A percentile compares a stretch with the other conserved stretches of the same genome.
Conservation (phyloP, 345 rosid genomes). For the Ceriops zippeliana region DNA sequence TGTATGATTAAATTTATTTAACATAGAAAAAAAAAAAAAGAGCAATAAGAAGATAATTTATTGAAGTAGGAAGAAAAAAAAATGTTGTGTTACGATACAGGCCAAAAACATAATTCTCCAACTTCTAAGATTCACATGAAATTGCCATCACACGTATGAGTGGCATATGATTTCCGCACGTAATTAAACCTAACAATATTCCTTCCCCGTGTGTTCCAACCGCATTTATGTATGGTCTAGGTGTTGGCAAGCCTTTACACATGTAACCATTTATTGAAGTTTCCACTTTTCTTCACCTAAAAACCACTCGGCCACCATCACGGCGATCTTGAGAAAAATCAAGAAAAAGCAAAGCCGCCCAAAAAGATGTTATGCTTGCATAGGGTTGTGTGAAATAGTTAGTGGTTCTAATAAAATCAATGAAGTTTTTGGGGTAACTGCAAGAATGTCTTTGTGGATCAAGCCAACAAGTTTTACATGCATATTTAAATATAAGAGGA, state of each 20-base stretch:
- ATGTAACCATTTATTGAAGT: conserved; percentile 19
- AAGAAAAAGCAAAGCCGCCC: conserved; percentile 19
- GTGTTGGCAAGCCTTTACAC: not conserved
- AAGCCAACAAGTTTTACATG: too few relatives aligned
- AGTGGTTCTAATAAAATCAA: not conserved
- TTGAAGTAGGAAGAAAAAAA: too few relatives aligned
- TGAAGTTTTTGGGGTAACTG: not conserved
- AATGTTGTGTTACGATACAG: too few relatives aligned
- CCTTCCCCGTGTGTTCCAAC: conserved; percentile 12
- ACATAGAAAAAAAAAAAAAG: too few relatives aligned
- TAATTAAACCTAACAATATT: conserved; percentile 5
- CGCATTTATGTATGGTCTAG: conserved; percentile 1
- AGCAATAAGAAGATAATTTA: too few relatives aligned
- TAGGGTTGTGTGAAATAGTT: not conserved
- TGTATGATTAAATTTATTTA: too few relatives aligned
- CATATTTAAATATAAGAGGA: too few relatives aligned
- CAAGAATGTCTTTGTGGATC: not conserved
- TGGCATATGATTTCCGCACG: not conserved
- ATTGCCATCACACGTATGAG: not conserved
- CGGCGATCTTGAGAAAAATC: conserved; percentile 28
- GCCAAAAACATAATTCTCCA: not conserved
- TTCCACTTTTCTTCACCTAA: conserved; percentile 11
- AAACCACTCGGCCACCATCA: conserved; percentile 16
- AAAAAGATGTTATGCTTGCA: conserved; percentile 4
- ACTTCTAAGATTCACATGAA: not conserved